Evolutionary conservation across 176 grass and related monocot genomes (phyloP).

Genomic region (Zea luxurians): DNA sequence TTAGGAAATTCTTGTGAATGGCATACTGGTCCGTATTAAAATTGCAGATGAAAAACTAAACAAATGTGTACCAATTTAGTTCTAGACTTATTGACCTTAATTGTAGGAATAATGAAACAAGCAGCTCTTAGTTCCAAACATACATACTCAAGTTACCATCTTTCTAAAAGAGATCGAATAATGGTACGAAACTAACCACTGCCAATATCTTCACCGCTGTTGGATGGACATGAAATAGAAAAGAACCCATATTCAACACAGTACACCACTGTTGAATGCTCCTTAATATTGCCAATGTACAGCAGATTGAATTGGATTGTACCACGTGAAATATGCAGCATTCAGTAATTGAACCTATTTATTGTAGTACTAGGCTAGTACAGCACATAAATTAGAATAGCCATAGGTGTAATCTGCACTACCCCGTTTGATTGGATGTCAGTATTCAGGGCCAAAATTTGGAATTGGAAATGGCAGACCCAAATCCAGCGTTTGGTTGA

Average conservation of each 20-base stretch:
- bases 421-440: background rate
- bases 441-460: too few relatives aligned
- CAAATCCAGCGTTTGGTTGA: too few relatives aligned
- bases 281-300: slow-evolving; percentile 28
- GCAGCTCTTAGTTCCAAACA: slow-evolving; percentile 13
- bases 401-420: slow-evolving; percentile 7
- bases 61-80: slow-evolving; percentile 7
- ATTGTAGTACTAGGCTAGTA: slow-evolving; percentile 30
- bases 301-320: slow-evolving; percentile 35
- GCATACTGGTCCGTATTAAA: slow-evolving; percentile 1
- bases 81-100: background rate
- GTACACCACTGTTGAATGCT: slow-evolving; percentile 11
- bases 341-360: slow-evolving; percentile 36
- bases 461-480: too few relatives aligned
- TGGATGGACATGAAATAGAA: slow-evolving; percentile 15
- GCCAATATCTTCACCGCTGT: background rate
- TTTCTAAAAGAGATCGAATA: slow-evolving; percentile 1
- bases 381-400: slow-evolving; percentile 13
- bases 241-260: background rate
- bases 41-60: slow-evolving; percentile 14
- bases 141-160: slow-evolving; percentile 18
- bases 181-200: slow-evolving; percentile 16
- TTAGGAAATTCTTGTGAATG: slow-evolving; percentile 13
- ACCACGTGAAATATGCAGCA: slow-evolving; percentile 34
- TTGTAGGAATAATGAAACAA: slow-evolving; percentile 18